Base-by-base conservation (phyloP, 1,139 yeast genomes). In the Suhomyces panamericanus region DNA sequence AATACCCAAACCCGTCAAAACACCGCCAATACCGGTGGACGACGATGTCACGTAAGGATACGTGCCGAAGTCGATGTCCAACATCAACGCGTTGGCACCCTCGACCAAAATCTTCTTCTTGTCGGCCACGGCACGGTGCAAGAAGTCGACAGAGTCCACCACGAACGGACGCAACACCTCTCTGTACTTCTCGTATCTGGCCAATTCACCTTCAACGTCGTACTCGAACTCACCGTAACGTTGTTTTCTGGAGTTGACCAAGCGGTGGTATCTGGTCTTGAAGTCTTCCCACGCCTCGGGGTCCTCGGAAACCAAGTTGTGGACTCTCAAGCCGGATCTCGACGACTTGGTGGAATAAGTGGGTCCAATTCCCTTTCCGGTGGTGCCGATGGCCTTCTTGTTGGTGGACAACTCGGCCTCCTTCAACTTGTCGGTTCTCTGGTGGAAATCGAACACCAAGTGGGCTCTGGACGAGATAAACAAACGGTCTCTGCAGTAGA, bases 321-420 rank as follows among this genome's bases (percentile, higher is more conserved):
- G 99, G 48, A 93, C 95, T 70, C 99, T 82, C 57, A 93, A 76
- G 63, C 99, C 99, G 28, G 97, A 89, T 70, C 99, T 84, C 15
- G 96, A 86, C 44, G 96, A 96, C 75, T 93, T 93, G 56, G 99
- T 90, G 36, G 97, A 85, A 68, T 93, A 93, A 37, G 99, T 86
- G 57, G 99, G 99, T 47, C 99, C 99, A 62, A 93, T 93, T 70
- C 99, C 99, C 68, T 95, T 93, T 63, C 98, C 97, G 41, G 99
- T 93, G 53, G 99, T 93, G 58, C 99, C 99, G 61, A 93, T 93
- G 37, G 96, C 83, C 71, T 89, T 90, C 66, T 89, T 89, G 65
- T 84, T 85, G 48, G 66, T 68, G 29, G 93, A 83, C 47, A 95
- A 79, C 69, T 93, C 99, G 43, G 87, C 85, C 70, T 93, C 99